phyloP scores from a whole-genome alignment of 164 flowering plant species.

The Vitis riparia region DNA sequence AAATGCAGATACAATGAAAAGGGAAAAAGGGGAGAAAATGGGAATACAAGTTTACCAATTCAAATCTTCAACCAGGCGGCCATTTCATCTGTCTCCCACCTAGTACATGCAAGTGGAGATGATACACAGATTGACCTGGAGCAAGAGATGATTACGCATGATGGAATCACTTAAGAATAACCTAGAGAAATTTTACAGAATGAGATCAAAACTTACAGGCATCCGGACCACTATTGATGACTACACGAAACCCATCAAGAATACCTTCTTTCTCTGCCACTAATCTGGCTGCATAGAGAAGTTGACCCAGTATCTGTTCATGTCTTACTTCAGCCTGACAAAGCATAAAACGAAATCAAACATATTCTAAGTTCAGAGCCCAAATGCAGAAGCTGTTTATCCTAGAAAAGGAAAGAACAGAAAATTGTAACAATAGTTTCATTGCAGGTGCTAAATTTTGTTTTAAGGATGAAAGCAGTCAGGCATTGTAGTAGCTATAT shows the following conservation, averaged over 20 bases:
- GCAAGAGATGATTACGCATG: not conserved
- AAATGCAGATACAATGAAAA: too few relatives aligned
- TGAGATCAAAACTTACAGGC: slow-evolving; percentile 61
- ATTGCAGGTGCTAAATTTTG: not conserved
- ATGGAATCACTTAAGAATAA: not conserved
- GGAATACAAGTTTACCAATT: too few relatives aligned
- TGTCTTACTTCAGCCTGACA: slow-evolving; percentile 81
- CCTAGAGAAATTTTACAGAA: not conserved
- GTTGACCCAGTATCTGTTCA: slow-evolving; percentile 68
- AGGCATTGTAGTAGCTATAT: too few relatives aligned
- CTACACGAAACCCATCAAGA: slow-evolving; percentile 79
- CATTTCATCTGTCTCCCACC: slow-evolving; percentile 83
- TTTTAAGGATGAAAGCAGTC: too few relatives aligned
- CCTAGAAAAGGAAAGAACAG: not conserved
- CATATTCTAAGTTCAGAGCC: not conserved
- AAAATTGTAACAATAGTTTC: not conserved
- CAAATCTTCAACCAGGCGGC: slow-evolving; percentile 69
- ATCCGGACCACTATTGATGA: slow-evolving; percentile 78
- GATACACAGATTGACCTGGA: slow-evolving; percentile 80
- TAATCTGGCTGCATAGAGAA: slow-evolving; percentile 72
- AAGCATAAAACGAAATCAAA: not conserved
- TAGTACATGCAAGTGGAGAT: slow-evolving; percentile 75
- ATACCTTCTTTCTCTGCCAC: slow-evolving; percentile 95
- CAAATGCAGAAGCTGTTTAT: not conserved
- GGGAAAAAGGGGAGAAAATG: too few relatives aligned